phyloP scores from a whole-genome alignment of 331 rosid genomes.

The Pyrus hybrid region DNA sequence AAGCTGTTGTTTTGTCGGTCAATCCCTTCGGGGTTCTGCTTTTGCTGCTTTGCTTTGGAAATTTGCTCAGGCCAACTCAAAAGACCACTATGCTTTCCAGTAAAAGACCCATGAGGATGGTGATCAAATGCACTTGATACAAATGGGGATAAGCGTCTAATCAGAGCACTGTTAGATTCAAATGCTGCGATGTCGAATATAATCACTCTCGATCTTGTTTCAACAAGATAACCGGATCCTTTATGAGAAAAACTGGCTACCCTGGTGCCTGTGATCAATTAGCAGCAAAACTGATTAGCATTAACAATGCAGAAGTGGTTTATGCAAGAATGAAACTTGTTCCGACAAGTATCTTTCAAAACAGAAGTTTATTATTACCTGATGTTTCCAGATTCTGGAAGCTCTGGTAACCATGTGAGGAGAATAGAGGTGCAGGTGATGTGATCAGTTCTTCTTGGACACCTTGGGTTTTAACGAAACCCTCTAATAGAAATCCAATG shows the following conservation, averaged over 20 bases:
- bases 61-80: no score
- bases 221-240: conserved; percentile 52
- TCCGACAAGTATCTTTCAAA: not conserved
- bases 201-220: no score
- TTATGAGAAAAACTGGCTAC: conserved; percentile 51
- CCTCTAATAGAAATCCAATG: conserved; percentile 74
- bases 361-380: conserved; percentile 28
- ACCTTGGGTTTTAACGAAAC: conserved; percentile 56
- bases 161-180: no score
- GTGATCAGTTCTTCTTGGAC: conserved; percentile 47
- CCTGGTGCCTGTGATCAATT: conserved; percentile 32
- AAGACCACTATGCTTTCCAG: no score
- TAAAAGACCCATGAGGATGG: no score
- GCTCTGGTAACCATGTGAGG: conserved; percentile 52
- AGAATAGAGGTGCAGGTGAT: conserved; percentile 69
- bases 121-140: no score
- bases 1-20: conserved; percentile 32
- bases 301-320: no score
- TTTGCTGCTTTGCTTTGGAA: no score
- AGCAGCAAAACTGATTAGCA: not conserved
- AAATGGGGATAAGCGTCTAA: no score
- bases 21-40: no score
- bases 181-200: no score
- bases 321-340: no score
- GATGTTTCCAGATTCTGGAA: conserved; percentile 42